phyloP scores from a whole-genome alignment of 805 yeast genomes.

The Yamadazyma philogaea region DNA sequence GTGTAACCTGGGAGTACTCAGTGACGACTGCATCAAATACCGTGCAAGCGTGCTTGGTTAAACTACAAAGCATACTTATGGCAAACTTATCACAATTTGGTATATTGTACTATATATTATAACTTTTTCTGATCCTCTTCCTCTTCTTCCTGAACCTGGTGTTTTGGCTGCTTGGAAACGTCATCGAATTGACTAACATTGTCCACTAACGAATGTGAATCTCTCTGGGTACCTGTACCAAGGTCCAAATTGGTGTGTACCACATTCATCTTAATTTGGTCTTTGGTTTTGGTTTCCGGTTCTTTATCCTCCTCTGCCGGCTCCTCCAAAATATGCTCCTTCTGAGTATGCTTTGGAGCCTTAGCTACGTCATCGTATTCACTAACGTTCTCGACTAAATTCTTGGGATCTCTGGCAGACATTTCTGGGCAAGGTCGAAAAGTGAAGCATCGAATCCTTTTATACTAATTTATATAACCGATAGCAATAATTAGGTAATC shows the following conservation, averaged over 20 bases:
- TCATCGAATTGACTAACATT: constrained; percentile 8
- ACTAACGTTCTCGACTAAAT: not conserved
- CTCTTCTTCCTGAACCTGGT: not conserved
- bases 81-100: too few relatives aligned
- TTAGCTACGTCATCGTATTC: constrained; percentile 4
- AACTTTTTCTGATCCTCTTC: not conserved
- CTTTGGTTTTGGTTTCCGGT: constrained; percentile 4
- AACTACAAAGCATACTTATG: too few relatives aligned
- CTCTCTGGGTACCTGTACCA: constrained; percentile 5
- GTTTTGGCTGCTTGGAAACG: constrained; percentile 13
- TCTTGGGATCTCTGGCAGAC: not conserved
- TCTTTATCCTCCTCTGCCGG: constrained; percentile 5
- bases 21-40: too few relatives aligned
- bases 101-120: not conserved
- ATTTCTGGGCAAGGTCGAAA: not conserved
- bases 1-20: not conserved
- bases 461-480: not conserved
- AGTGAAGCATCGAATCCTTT: not conserved
- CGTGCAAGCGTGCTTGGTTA: too few relatives aligned
- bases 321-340: constrained; percentile 3
- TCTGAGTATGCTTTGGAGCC: not conserved
- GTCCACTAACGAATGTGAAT: constrained; percentile 10
- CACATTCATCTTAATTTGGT: constrained; percentile 7
- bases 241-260: constrained; percentile 6
- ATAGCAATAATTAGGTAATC: not conserved